phyloP scores from a whole-genome alignment of 2,329 filamentous ascomycete genomes.

The Colletotrichum sp. region DNA sequence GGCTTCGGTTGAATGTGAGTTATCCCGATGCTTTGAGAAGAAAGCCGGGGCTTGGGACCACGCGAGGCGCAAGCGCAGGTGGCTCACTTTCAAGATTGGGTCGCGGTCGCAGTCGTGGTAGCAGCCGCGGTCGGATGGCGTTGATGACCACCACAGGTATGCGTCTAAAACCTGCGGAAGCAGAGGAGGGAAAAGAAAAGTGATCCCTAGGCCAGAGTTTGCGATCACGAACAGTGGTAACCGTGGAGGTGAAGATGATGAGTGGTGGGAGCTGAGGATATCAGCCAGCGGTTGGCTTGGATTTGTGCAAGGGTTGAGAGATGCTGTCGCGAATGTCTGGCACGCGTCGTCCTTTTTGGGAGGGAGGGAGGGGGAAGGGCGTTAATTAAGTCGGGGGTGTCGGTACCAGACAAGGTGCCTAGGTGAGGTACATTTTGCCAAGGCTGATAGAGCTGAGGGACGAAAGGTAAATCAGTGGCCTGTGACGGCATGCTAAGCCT shows the following conservation, averaged over 20 bases:
- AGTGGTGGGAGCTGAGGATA: constrained; percentile 6
- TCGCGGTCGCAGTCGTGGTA: neutral
- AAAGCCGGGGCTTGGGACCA: neutral
- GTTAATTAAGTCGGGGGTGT: constrained; percentile 9
- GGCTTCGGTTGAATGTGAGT: neutral
- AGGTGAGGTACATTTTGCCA: neutral
- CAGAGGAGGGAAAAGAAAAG: neutral
- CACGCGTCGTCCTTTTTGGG: constrained; percentile 16
- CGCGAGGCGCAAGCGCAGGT: neutral
- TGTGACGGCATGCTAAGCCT: neutral
- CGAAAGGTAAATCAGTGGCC: neutral
- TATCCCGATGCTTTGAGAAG: neutral
- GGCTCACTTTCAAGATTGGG: neutral
- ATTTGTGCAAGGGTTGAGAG: constrained; percentile 14
- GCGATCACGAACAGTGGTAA: neutral
- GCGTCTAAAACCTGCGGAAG: neutral
- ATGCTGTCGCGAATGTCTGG: constrained; percentile 15
- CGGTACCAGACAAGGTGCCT: neutral
- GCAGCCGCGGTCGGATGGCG: neutral
- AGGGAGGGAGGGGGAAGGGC: constrained; percentile 1
- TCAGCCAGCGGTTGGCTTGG: neutral
- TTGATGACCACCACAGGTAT: neutral
- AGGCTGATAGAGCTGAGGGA: neutral
- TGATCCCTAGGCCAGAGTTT: neutral
- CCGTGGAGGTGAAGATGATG: neutral